These are phyloP conservation scores for Andrographis paniculata DNA, from an alignment of 305 asterid species.

Conservation along the genomic window DNA sequence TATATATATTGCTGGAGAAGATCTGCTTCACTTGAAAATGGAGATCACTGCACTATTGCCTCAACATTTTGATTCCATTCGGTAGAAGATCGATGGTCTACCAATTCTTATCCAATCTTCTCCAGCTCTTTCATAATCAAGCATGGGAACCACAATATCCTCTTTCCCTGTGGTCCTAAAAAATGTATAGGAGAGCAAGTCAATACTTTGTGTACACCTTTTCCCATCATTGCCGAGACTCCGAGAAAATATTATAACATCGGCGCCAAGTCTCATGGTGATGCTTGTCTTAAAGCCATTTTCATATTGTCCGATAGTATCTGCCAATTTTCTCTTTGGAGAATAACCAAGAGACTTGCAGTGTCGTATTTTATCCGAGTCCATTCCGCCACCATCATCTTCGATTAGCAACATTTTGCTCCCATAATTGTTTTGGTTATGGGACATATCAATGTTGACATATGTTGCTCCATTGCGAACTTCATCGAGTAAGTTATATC, in stretches of 20 bases:
- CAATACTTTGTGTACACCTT: constrained; percentile 74
- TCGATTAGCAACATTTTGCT: constrained; percentile 57
- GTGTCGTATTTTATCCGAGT: constrained; percentile 80
- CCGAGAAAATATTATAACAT: constrained; percentile 89
- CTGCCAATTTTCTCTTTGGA: constrained; percentile 64
- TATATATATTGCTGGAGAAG: constrained; percentile 84
- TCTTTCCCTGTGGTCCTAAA: constrained; percentile 78
- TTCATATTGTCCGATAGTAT: constrained; percentile 96
- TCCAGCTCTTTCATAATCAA: constrained; percentile 71
- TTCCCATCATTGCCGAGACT: constrained; percentile 39
- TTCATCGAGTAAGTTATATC: constrained; percentile 27
- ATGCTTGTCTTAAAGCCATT: constrained; percentile 98
- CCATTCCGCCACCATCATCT: constrained; percentile 99
- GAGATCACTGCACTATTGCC: constrained; percentile 81
- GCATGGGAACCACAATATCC: constrained; percentile 95
- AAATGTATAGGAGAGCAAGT: constrained; percentile 76
- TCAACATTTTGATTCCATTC: constrained; percentile 77
- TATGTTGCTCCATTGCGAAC: constrained; percentile 77
- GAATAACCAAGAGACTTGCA: constrained; percentile 98
- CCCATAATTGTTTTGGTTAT: constrained; percentile 67
- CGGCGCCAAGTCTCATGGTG: constrained; percentile 99
- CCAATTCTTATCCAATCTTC: constrained; percentile 44
- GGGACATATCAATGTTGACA: constrained; percentile 66
- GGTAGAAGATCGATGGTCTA: constrained; percentile 45
- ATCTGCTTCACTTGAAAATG: constrained; percentile 75